Evolutionary conservation across 2,329 filamentous ascomycete species (phyloP).

Genomic region (Botrytis deweyae): DNA sequence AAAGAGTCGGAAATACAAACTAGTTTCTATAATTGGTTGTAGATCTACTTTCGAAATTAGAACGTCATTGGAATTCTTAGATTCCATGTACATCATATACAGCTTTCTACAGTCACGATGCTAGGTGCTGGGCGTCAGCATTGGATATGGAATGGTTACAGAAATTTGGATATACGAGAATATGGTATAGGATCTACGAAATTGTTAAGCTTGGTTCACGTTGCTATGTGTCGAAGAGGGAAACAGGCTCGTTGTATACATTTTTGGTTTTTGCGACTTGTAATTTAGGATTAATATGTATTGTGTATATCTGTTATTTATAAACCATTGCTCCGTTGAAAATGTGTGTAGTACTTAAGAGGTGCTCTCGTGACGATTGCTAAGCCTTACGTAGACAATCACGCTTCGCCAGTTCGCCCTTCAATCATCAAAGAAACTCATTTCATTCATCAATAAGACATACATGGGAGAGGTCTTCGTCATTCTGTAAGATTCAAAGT

Average conservation of each 20-base stretch:
- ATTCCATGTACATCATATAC: not conserved
- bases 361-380: not conserved
- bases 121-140: not conserved
- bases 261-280: not conserved
- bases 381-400: not conserved
- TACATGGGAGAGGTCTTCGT: not conserved
- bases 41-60: not conserved
- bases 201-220: not conserved
- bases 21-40: not conserved
- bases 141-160: not conserved
- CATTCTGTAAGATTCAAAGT: not conserved
- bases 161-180: not conserved
- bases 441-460: not conserved
- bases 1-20: not conserved
- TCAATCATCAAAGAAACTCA: not conserved
- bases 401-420: not conserved
- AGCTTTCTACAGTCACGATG: too few species aligned
- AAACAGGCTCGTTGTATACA: not conserved
- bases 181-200: not conserved
- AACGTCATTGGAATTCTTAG: not conserved
- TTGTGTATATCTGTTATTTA: not conserved
- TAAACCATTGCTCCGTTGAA: not conserved
- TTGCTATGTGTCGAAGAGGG: not conserved
- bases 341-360: not conserved
- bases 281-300: not conserved